A percentile compares a stretch with the other conserved stretches of the same genome.
Evolutionary conservation across 1,284 basidiomycete species (phyloP).

Genomic region (Moesziomyces antarcticus): DNA sequence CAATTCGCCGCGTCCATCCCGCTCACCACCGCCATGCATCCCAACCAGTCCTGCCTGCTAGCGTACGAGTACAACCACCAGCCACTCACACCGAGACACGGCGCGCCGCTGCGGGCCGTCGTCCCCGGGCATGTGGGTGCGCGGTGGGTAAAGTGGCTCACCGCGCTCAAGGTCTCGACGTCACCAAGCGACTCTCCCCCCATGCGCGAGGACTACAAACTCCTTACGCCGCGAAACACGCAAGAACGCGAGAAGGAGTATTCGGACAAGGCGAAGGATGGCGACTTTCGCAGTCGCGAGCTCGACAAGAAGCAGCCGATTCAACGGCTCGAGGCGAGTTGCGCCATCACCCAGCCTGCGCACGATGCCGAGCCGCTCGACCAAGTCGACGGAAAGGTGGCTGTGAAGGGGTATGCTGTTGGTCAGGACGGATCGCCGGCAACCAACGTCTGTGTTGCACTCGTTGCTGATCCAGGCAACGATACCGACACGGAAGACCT

Average conservation of each 20-base stretch:
- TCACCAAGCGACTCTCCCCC: slow-evolving; percentile 26
- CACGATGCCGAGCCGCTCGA: slow-evolving; percentile 2
- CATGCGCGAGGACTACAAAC: slow-evolving; percentile 35
- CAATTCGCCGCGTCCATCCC: slow-evolving; percentile 49
- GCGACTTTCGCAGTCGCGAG: slow-evolving; percentile 19
- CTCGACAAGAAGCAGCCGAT: slow-evolving; percentile 21
- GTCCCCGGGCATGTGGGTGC: slow-evolving; percentile 79
- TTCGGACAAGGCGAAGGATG: slow-evolving; percentile 9
- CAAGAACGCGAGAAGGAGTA: slow-evolving; percentile 72
- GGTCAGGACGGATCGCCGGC: slow-evolving; percentile 40
- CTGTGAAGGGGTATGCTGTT: slow-evolving; percentile 46
- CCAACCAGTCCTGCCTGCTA: slow-evolving; percentile 44
- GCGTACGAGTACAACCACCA: slow-evolving; percentile 68
- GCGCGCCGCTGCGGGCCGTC: slow-evolving; percentile 76
- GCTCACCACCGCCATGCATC: slow-evolving; percentile 47
- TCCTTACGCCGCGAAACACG: slow-evolving; percentile 71
- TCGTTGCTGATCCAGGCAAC: slow-evolving; percentile 8
- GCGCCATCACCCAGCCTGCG: slow-evolving; percentile 30
- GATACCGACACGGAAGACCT: slow-evolving; percentile 12
- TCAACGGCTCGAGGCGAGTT: slow-evolving; percentile 38
- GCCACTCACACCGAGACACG: slow-evolving; percentile 74
- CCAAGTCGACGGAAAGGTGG: background rate
- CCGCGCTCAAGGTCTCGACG: slow-evolving; percentile 57
- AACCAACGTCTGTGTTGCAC: slow-evolving; percentile 12
- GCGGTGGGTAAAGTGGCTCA: slow-evolving; percentile 82